Conservation (phyloP, 108 stramenopile genomes). For the Cyclostephanos invisitatus region DNA sequence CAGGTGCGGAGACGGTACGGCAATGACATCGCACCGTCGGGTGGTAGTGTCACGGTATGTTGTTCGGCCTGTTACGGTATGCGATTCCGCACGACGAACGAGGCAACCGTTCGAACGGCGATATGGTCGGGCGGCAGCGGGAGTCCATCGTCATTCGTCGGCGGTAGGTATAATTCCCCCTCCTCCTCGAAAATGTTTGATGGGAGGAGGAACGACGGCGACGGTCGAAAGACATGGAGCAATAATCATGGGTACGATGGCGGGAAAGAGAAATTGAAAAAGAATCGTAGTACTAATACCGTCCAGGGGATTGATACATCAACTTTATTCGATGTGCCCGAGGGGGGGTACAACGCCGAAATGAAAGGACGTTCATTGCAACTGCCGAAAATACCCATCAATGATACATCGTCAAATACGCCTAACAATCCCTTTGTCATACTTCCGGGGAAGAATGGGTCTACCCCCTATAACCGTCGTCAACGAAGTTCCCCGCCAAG, state of each 20-base stretch:
- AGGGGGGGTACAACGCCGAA: background rate
- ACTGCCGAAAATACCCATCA: background rate
- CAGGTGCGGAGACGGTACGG: background rate
- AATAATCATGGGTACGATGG: background rate
- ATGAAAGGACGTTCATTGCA: background rate
- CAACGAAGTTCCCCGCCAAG: background rate
- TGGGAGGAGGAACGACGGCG: background rate
- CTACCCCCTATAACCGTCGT: background rate
- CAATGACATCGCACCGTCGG: background rate
- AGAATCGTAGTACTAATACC: background rate
- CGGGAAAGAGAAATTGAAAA: background rate
- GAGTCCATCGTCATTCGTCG: background rate
- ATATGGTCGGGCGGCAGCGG: background rate
- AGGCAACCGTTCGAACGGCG: conserved; percentile 22
- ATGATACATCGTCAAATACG: background rate
- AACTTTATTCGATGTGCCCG: conserved; percentile 12
- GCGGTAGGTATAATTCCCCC: background rate
- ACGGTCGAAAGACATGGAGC: background rate
- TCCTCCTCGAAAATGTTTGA: conserved; percentile 11
- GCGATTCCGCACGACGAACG: conserved; percentile 24
- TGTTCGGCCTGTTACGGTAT: conserved; percentile 38
- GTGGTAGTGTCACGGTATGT: background rate
- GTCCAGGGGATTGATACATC: conserved; percentile 14
- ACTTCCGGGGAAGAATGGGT: background rate
- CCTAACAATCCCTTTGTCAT: background rate